phyloP scores from a whole-genome alignment of 192 early-diverging fungal species.

The Piromyces finnis region DNA sequence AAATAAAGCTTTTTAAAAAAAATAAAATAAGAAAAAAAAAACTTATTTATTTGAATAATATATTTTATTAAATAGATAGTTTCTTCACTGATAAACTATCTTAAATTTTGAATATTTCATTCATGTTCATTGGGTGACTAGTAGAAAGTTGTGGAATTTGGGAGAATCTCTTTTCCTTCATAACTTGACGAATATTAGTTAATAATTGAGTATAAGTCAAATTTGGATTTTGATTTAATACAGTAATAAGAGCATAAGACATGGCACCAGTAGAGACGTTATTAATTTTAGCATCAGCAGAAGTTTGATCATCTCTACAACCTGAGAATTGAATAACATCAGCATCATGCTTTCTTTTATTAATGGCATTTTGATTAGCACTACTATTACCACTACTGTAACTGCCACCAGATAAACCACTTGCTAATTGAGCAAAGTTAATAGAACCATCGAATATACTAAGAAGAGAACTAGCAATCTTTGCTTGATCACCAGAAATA shows the following conservation, averaged over 20 bases:
- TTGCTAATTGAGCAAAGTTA: background rate
- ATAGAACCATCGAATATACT: constrained; percentile 11
- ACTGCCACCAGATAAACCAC: background rate
- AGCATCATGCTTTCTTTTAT: constrained; percentile 8
- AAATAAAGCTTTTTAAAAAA: no score
- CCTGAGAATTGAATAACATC: constrained; percentile 18
- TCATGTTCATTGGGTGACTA: constrained; percentile 45
- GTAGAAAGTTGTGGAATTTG: constrained; percentile 70
- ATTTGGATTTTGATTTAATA: constrained; percentile 3
- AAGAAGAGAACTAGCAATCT: background rate
- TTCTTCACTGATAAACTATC: background rate
- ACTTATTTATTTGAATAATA: no score
- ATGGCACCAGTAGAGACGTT: constrained; percentile 46
- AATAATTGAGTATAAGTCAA: constrained; percentile 36
- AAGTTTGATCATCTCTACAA: background rate
- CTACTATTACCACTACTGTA: background rate
- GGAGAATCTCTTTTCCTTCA: constrained; percentile 35
- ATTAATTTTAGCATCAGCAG: constrained; percentile 47
- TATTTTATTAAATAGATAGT: no score
- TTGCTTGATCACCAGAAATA: background rate
- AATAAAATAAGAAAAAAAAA: no score
- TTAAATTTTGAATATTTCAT: constrained; percentile 44
- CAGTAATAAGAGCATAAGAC: constrained; percentile 9
- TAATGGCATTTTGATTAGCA: background rate
- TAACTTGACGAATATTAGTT: constrained; percentile 41